Evolutionary conservation across 805 yeast species (phyloP), one percentile per base, ranked within the genome.

Genomic region (Starmerella cellae): DNA sequence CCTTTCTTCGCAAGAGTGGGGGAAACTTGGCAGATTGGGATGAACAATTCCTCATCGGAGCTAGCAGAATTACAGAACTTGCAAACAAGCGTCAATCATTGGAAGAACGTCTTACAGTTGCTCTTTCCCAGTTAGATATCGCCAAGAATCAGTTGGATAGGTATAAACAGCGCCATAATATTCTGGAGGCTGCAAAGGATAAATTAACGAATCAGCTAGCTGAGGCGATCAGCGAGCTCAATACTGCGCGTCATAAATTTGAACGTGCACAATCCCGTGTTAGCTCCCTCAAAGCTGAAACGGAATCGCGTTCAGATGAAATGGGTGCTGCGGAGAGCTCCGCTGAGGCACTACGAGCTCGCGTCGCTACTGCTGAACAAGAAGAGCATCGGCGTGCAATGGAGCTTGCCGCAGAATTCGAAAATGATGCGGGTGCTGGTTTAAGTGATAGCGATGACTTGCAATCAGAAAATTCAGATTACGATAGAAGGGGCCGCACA

Each of bases 91-190:
- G 79, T 16, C 60, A 77, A 14, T 69, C 74, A 6, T 59, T 82
- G 33, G 67, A 75, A 27, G 79, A 71, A 45, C 79, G 79, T 52
- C 52, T 79, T 16, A 64, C 65, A 10, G 81, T 82, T 58, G 94
- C 82, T 55, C 59, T 52, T 8, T 82, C 76, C 41, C 69, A 85
- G 42, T 53, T 71, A 3, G 59, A 56, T 1, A 79, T 77, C 16
- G 76, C 79, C 1, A 45, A 56, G 14, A 46, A 53, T 2, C 70
- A 83, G 73, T 71, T 40, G 50, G 45, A 35, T 4, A 54, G 52
- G n/a, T 41, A 45, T 18, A 35, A 40, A 26, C 45, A 49, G 37
- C 36, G 47, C 2, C 44, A 46, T n/a, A 27, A 38, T 2, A 37
- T 39, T 8, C 48, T 55, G 9, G 46, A 42, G 18, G 48, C 39